These are phyloP conservation scores for Nasturtium officinale DNA, from an alignment of 345 rosid genomes.

Conservation along the genomic window DNA sequence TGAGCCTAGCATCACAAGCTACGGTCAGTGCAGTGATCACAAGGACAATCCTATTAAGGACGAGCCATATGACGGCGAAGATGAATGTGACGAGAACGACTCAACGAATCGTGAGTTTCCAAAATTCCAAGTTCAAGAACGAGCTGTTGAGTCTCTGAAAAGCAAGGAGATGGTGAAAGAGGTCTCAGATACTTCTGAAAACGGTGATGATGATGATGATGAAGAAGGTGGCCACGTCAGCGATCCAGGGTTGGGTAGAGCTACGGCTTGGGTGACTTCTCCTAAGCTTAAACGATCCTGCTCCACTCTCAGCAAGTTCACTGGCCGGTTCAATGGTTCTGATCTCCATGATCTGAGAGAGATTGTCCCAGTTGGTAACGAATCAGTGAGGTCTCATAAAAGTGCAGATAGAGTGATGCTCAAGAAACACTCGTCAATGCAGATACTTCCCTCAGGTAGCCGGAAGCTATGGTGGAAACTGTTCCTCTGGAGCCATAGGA, in stretches of 20 bases:
- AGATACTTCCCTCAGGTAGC: slow-evolving; percentile 86
- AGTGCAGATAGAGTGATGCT: slow-evolving; percentile 95
- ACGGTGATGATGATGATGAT: slow-evolving; percentile 34
- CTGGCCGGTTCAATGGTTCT: slow-evolving; percentile 43
- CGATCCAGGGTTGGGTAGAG: slow-evolving; percentile 74
- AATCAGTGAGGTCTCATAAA: slow-evolving; percentile 53
- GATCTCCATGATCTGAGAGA: slow-evolving; percentile 46
- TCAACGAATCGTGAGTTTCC: slow-evolving; percentile 66
- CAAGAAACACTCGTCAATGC: slow-evolving; percentile 90
- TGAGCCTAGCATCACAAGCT: slow-evolving; percentile 41
- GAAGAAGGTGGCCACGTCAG: slow-evolving; percentile 70
- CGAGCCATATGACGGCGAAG: slow-evolving; percentile 65
- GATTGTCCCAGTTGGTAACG: slow-evolving; percentile 43
- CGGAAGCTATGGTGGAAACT: slow-evolving; percentile 84
- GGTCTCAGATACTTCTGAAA: slow-evolving; percentile 31
- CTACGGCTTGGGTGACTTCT: slow-evolving; percentile 58
- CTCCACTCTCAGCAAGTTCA: slow-evolving; percentile 60
- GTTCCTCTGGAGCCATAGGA: slow-evolving; percentile 95
- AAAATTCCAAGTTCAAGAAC: slow-evolving; percentile 55
- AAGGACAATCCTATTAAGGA: slow-evolving; percentile 39
- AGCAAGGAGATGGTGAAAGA: slow-evolving; percentile 14
- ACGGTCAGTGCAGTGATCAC: slow-evolving; percentile 41
- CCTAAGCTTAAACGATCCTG: slow-evolving; percentile 83
- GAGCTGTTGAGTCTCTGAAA: slow-evolving; percentile 35
- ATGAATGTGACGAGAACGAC: slow-evolving; percentile 64